A percentile compares a stretch with the other conserved stretches of the same genome.
Evolutionary conservation across 495 filamentous ascomycete genomes (phyloP).

Genomic region (Aspergillus baeticus): DNA sequence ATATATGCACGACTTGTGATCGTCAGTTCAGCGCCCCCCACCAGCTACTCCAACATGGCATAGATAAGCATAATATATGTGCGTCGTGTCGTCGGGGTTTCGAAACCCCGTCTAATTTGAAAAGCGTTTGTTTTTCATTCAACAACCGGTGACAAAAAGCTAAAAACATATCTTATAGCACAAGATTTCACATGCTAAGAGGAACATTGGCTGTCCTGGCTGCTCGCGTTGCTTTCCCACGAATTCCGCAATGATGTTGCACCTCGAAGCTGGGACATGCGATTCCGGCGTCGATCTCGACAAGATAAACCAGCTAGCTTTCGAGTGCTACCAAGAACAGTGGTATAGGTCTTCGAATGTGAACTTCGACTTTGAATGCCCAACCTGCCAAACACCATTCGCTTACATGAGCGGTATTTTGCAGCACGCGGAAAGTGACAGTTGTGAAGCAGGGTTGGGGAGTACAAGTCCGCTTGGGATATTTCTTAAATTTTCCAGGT

Average conservation of each 20-base stretch:
- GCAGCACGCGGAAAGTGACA: background rate
- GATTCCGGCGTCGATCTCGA: background rate
- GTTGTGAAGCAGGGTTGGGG: background rate
- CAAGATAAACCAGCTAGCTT: conserved; percentile 1
- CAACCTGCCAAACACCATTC: background rate
- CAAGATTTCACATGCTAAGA: background rate
- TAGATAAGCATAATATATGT: conserved; percentile 1
- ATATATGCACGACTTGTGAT: conserved; percentile 3
- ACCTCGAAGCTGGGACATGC: background rate
- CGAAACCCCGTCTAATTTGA: background rate
- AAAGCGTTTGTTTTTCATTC: background rate
- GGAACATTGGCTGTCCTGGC: background rate
- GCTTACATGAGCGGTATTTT: background rate
- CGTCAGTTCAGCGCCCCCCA: background rate
- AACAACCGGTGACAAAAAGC: background rate
- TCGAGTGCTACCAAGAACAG: background rate
- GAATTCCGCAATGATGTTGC: background rate
- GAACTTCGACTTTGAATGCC: background rate
- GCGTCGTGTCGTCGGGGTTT: background rate
- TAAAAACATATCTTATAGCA: background rate
- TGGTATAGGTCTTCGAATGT: background rate
- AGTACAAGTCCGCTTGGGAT: background rate
- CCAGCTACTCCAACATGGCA: background rate
- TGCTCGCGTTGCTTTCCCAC: background rate
- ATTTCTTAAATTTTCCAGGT: background rate